Evolutionary conservation across 352 stramenopile genomes (phyloP), one percentile per base, ranked within the genome.

Genomic region (Phytophthora multivora): DNA sequence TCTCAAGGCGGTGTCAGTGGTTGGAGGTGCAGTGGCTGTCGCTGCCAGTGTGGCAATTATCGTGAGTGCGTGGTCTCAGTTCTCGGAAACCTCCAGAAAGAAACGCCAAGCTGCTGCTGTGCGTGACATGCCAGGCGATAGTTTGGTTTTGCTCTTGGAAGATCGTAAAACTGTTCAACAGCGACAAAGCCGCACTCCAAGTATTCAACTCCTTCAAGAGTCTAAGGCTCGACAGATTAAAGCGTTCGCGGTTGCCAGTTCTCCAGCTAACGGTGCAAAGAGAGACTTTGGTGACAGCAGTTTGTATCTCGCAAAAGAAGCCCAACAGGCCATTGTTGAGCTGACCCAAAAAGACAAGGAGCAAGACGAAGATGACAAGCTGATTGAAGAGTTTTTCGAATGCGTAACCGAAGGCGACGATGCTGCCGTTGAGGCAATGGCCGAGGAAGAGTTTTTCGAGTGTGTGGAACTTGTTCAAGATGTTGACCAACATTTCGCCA

Each of bases 361-460:
- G 18, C 52, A 73, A 52, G 76, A 83, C 25, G 49, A 71, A 48
- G 77, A 86, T n/a, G 72, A 83, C 23, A 73, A 67, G 16, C 52
- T 91, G 3, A 71, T 91, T 8, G 80, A 93, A 31, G 76, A 87
- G 18, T 95, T 93, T 58, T 93, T 86, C 41, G 81, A 95, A 12
- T 92, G 84, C 36, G 38, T 79, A 30, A 66, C 71, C 7, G 68
- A 77, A 49, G 75, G 76, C 28, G 82, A 89, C 48, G 65, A 79
- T 21, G 84, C 86, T 3, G 52, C 52, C 3, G 42, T 90, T 48
- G 69, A 93, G 42, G 78, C 79, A 11, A 77, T 90, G 47, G 84
- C 70, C 0, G 86, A 95, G 63, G 83, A 95, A 43, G 83, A 91
- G 48, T 95, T 93, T 42, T 93, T 91, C 42, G 86, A 95, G 39